Percentiles rank a stretch among this genome's conserved stretches.
Conservation (phyloP, 116 monocot species). For the Cymodocea nodosa region DNA sequence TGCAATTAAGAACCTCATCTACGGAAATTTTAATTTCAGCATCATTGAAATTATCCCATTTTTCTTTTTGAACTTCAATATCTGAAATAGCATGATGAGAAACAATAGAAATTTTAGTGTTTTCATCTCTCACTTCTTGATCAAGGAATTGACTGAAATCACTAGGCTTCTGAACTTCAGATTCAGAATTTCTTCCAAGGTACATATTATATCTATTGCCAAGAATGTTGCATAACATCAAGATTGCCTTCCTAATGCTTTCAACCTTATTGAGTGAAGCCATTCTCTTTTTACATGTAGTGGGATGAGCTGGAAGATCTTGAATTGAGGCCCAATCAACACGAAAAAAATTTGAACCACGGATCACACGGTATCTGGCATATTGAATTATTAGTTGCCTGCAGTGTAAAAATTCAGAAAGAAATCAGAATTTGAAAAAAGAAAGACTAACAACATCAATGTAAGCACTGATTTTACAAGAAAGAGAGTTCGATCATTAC, state of each 20-base stretch:
- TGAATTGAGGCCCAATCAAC: slow-evolving; percentile 60
- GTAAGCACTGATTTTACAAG: not conserved
- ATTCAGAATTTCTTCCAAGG: slow-evolving; percentile 3
- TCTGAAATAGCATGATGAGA: slow-evolving; percentile 1
- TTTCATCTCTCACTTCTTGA: not conserved
- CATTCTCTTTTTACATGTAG: slow-evolving; percentile 63
- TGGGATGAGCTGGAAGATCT: slow-evolving; percentile 67
- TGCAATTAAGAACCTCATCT: slow-evolving; percentile 67
- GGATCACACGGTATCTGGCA: slow-evolving; percentile 44
- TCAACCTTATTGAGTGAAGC: slow-evolving; percentile 28
- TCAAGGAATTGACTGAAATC: not conserved
- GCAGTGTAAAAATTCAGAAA: slow-evolving; percentile 3
- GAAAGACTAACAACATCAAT: not conserved
- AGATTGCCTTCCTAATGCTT: slow-evolving; percentile 35
- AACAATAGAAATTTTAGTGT: not conserved
- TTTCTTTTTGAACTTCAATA: slow-evolving; percentile 6
- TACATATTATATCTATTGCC: slow-evolving; percentile 38
- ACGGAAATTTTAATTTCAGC: slow-evolving; percentile 47
- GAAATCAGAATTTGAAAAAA: not conserved
- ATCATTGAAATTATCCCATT: slow-evolving; percentile 82
- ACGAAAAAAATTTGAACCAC: slow-evolving; percentile 53
- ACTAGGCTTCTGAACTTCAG: slow-evolving; percentile 8
- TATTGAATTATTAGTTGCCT: slow-evolving; percentile 73
- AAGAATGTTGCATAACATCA: slow-evolving; percentile 67
- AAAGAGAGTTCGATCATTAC: slow-evolving; percentile 18